Base-by-base conservation (phyloP, 1,284 basidiomycete species). In the Moniliophthora roreri region DNA sequence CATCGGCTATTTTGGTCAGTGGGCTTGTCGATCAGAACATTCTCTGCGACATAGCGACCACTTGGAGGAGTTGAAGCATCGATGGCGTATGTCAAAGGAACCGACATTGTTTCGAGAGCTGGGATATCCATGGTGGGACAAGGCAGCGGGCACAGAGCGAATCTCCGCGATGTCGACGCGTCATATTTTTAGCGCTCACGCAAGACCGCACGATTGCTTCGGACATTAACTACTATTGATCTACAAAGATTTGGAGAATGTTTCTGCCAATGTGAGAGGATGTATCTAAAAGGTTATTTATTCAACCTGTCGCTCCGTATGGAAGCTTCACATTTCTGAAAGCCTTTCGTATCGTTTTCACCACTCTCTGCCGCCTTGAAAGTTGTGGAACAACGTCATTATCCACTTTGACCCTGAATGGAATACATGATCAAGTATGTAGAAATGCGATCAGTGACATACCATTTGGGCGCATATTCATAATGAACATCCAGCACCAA, bases 1-100 rank as follows among this genome's bases (percentile, higher is more conserved):
- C 87, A 91, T 68, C 88, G 71, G 63, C 85, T 89, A 2, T 74
- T 71, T 56, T 81, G 80, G 61, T 91, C 86, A 48, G 68, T 65
- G 0, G 86, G 86, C 24, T 74, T 74, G 65, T 91, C 83, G 21
- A 80, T 67, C 15, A 84, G 67, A 51, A 90, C 86, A 59, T 90
- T 86, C 58, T 88, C 80, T 2, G 86, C 76, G 21, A 74, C 74
- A 69, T 89, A 90, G 59, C 73, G 74, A 1, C 84, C 84, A 59
- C 86, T 89, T 64, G 87, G 84, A 35, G 86, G 80, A 18, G 87
- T 86, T 44, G 81, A 81, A 15, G 77, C 76, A 0, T 77, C 76
- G 37, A 90, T 82, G 0, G 76, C 69, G 60, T 86, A 90, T 8
- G 62, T 56, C 48, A 79, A 56, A 34, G 66, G 62, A 24, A 69